Base-by-base conservation (phyloP, 2,329 filamentous ascomycete genomes). In the Clonostachys solani region DNA sequence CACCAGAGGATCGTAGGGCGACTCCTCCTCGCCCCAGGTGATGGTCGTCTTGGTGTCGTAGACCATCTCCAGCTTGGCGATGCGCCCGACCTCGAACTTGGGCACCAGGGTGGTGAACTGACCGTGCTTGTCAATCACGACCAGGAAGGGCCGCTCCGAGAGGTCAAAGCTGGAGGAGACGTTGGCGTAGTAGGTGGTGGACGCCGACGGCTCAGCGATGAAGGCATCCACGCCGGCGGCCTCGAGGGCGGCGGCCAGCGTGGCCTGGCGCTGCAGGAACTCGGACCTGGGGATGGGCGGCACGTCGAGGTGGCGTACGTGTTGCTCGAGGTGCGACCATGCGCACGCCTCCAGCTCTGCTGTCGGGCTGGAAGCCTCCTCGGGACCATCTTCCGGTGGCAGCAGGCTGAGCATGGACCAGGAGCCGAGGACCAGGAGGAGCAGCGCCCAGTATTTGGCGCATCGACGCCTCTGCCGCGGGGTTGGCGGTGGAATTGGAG, bases 121-220 rank as follows among this genome's bases (percentile, higher is more conserved):
- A 6, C 73, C 76, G 8, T 65, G 60, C 2, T 55, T 45, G 1
- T 57, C 51, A 3, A 74, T 69, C 3, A 66, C 65, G 10, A 79
- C 69, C 38, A 61, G 73, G 50, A 67, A 71, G n/a, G 83, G 54
- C 7, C 62, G 63, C 8, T 74, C 68, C 70, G 74, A 83, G 29
- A 84, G 71, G 18, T 75, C 74, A 1, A 71, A 60, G 54, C 80
- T 74, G 2, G 23, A 29, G 1, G 77, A 81, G 40, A 80, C 69
- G 54, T 85, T 84, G 42, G 71, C 80, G 55, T 83, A 85, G 59
- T 84, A 75, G 62, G 80, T 75, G 52, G 84, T 84, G 0, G 79
- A 82, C 55, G 83, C 84, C 3, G 81, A 81, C 2, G 82, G 82
- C 56, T 86, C 82, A 2, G 83, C 66, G 3, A 83, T 66, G 52